These are phyloP conservation scores for Talaromyces amestolkiae DNA, from an alignment of 2,329 filamentous ascomycete genomes.

Conservation along the genomic window DNA sequence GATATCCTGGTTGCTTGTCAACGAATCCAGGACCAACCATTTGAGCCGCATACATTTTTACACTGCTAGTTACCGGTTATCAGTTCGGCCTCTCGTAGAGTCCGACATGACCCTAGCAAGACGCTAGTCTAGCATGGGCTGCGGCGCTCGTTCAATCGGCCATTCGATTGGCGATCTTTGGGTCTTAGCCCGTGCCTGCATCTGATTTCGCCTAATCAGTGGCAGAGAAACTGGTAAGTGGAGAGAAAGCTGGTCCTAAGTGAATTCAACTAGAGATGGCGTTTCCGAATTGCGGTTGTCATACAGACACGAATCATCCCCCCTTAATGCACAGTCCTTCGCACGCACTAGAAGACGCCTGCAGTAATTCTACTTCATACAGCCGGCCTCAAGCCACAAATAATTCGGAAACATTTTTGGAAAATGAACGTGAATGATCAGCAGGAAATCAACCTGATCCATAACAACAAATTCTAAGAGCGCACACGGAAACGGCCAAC, in stretches of 20 bases:
- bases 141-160: neutral
- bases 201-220: neutral
- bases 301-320: neutral
- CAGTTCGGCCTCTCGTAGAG: neutral
- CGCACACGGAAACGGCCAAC: neutral
- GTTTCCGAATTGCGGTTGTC: neutral
- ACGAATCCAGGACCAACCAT: conserved; percentile 1
- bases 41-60: conserved; percentile 4
- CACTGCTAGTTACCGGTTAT: neutral
- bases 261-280: neutral
- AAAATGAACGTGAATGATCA: neutral
- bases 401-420: neutral
- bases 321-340: neutral
- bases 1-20: neutral
- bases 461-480: too few relatives aligned
- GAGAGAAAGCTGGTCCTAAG: neutral
- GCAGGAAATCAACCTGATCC: neutral
- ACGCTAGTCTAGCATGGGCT: neutral
- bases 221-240: neutral
- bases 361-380: neutral
- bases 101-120: neutral
- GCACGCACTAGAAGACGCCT: neutral
- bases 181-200: neutral
- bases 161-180: neutral
- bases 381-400: conserved; percentile 1